Conservation (phyloP, 805 yeast genomes). For the Teunomyces cretensis region DNA sequence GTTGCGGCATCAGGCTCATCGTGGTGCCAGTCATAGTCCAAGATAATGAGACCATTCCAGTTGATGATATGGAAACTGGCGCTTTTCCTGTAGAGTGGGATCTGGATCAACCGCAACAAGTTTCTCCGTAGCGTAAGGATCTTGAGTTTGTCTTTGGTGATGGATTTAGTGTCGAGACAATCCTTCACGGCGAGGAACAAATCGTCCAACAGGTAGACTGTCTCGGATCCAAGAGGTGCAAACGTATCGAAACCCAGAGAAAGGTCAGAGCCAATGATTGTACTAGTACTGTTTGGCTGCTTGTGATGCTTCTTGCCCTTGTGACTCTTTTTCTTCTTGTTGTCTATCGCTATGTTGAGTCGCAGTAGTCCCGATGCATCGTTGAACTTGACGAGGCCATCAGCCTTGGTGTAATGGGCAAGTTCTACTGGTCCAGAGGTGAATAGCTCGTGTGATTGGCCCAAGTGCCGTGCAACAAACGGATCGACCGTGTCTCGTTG, state of each 20-base stretch:
- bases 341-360: neutral
- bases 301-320: slow-evolving; percentile 2
- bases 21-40: slow-evolving; percentile 19
- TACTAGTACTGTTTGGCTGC: slow-evolving; percentile 6
- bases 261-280: slow-evolving; percentile 18
- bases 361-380: slow-evolving; percentile 8
- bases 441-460: neutral
- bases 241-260: slow-evolving; percentile 16
- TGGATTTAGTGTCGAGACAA: slow-evolving; percentile 5
- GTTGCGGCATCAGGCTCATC: slow-evolving; percentile 3
- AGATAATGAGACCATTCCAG: slow-evolving; percentile 16
- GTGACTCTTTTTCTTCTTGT: neutral
- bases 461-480: neutral
- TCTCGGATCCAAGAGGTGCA: slow-evolving; percentile 8
- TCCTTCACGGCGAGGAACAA: slow-evolving; percentile 10
- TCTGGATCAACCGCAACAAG: slow-evolving; percentile 15
- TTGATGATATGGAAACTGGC: slow-evolving; percentile 16
- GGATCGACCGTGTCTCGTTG: neutral
- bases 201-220: slow-evolving; percentile 17
- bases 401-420: neutral
- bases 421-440: neutral
- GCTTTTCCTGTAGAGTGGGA: slow-evolving; percentile 17
- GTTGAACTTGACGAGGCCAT: slow-evolving; percentile 1
- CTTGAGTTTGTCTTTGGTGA: slow-evolving; percentile 7
- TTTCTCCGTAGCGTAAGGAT: slow-evolving; percentile 19